phyloP scores from a whole-genome alignment of 345 rosid species.

The Rhodomyrtus tomentosa region DNA sequence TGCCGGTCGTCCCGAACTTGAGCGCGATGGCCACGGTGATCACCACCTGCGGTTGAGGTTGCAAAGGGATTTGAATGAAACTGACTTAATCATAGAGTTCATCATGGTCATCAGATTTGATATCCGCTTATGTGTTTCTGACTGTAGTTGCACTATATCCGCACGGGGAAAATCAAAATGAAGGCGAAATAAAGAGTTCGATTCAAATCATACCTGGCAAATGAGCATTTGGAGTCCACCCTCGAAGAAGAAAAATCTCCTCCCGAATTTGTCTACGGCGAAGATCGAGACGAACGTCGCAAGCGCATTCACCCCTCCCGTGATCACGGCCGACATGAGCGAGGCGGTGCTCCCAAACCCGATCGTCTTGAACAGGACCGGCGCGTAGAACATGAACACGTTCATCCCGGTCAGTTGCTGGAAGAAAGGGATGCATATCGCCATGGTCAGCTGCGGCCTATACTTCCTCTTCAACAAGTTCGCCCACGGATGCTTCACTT shows the following conservation, averaged over 20 bases:
- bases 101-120: background rate
- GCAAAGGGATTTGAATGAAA: background rate
- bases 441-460: slow-evolving; percentile 20
- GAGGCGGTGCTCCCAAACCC: slow-evolving; percentile 20
- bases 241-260: slow-evolving; percentile 14
- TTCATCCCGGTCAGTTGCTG: slow-evolving; percentile 30
- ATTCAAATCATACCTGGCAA: slow-evolving; percentile 8
- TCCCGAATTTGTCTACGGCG: slow-evolving; percentile 18
- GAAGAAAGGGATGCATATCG: slow-evolving; percentile 21
- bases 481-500: slow-evolving; percentile 15
- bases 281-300: slow-evolving; percentile 17
- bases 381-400: slow-evolving; percentile 33
- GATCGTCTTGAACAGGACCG: slow-evolving; percentile 19
- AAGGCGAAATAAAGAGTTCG: background rate
- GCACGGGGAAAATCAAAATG: background rate
- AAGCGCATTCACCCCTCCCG: slow-evolving; percentile 7
- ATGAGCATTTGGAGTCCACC: slow-evolving; percentile 24
- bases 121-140: too few species aligned
- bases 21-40: slow-evolving; percentile 25
- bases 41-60: slow-evolving; percentile 7
- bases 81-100: background rate
- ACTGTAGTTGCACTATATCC: background rate
- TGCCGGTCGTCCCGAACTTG: slow-evolving; percentile 43
- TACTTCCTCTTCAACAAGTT: slow-evolving; percentile 9
- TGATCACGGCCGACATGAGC: slow-evolving; percentile 13